Percentiles rank a stretch among this genome's conserved stretches.
phyloP scores from a whole-genome alignment of 208 protist species.

The Pavlovales sp. region DNA sequence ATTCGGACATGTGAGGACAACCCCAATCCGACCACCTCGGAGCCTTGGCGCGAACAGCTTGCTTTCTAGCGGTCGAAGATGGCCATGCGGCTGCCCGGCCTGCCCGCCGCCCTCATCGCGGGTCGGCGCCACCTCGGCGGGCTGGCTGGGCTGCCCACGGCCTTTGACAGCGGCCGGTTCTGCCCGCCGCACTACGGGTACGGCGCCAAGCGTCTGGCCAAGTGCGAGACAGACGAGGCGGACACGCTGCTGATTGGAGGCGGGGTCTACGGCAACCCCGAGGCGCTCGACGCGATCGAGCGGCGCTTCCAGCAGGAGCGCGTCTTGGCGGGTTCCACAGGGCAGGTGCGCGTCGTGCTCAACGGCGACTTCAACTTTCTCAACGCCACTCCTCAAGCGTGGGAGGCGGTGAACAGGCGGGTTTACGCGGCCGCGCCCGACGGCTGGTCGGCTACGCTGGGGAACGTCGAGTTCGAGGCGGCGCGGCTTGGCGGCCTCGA shows the following conservation, averaged over 20 bases:
- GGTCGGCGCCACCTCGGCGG: no score
- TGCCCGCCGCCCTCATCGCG: no score
- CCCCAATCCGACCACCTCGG: no score
- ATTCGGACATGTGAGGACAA: no score
- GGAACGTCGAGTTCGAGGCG: slow-evolving; percentile 39
- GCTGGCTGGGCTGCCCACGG: no score
- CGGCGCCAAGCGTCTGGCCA: neutral
- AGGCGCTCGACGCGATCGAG: slow-evolving; percentile 17
- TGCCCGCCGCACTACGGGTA: neutral
- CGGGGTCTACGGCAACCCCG: slow-evolving; percentile 38
- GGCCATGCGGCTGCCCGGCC: no score
- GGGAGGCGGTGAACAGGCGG: slow-evolving; percentile 2
- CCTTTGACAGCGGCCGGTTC: neutral
- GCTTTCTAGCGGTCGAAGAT: no score
- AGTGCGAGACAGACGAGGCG: neutral
- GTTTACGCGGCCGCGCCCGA: neutral
- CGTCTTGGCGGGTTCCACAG: no score
- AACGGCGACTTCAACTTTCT: slow-evolving; percentile 54
- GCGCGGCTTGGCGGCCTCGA: neutral
- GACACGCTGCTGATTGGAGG: slow-evolving; percentile 19
- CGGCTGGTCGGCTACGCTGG: neutral
- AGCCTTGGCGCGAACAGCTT: no score
- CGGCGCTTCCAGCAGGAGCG: neutral
- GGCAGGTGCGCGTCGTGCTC: neutral
- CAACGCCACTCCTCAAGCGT: slow-evolving; percentile 8